These are phyloP conservation scores for Sporothrix protearum DNA, from an alignment of 2,329 filamentous ascomycete genomes.

Conservation along the genomic window DNA sequence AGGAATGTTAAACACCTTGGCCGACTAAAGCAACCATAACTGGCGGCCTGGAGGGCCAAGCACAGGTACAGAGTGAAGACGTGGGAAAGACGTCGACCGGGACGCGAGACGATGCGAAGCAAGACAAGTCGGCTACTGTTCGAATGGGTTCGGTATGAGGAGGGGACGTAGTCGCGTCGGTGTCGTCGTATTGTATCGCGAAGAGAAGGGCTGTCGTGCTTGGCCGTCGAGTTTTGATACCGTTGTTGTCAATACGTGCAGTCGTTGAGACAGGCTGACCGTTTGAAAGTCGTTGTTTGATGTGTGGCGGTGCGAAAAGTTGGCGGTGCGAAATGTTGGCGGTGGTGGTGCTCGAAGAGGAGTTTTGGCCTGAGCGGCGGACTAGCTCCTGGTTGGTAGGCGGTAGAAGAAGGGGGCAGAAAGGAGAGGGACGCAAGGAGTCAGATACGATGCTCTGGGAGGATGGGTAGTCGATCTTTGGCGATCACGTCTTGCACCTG, in stretches of 20 bases:
- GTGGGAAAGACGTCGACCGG: neutral
- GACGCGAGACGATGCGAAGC: neutral
- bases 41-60: neutral
- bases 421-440: slow-evolving; percentile 8
- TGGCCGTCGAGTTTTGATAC: neutral
- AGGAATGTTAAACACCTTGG: neutral
- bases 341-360: neutral
- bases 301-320: slow-evolving; percentile 11
- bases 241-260: neutral
- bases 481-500: slow-evolving; percentile 8
- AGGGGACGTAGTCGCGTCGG: neutral
- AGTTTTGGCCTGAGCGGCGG: slow-evolving; percentile 3
- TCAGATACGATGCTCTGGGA: neutral
- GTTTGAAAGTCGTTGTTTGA: neutral
- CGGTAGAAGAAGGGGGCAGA: neutral
- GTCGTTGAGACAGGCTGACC: neutral
- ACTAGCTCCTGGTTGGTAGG: neutral
- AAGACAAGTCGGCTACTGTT: neutral
- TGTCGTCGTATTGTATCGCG: neutral
- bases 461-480: neutral
- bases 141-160: neutral
- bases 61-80: neutral
- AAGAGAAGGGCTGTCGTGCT: neutral
- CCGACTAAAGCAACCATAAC: neutral
- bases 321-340: neutral